Evolutionary conservation across 306 rosid species (phyloP).

Genomic region (Dalbergia cochinchinensis): DNA sequence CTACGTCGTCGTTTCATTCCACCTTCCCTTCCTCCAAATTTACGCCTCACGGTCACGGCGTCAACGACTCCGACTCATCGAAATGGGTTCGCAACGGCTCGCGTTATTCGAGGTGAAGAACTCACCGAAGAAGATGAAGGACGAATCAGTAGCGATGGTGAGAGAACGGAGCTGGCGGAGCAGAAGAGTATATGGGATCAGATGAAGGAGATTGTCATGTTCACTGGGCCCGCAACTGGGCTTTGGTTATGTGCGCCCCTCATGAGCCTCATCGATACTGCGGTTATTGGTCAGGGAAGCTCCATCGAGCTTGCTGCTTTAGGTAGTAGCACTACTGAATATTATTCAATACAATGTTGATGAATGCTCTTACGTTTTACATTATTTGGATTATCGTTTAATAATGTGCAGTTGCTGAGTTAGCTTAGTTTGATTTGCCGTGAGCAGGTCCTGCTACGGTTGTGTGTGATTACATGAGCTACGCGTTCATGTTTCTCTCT

Average conservation of each 20-base stretch:
- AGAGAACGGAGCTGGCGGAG: conserved; percentile 51
- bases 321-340: conserved; percentile 40
- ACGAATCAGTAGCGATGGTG: conserved; percentile 10
- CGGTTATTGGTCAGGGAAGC: conserved; percentile 89
- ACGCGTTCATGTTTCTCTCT: conserved; percentile 88
- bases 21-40: conserved; percentile 39
- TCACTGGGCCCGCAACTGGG: conserved; percentile 82
- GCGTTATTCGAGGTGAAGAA: conserved; percentile 42
- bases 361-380: too few relatives aligned
- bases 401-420: neutral
- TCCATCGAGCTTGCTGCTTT: conserved; percentile 93
- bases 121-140: conserved; percentile 38
- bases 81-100: conserved; percentile 22
- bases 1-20: conserved; percentile 24
- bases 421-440: conserved; percentile 13
- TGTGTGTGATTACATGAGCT: conserved; percentile 82
- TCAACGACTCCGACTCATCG: neutral
- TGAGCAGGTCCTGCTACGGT: conserved; percentile 88
- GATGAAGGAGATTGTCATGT: conserved; percentile 72
- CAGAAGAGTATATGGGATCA: conserved; percentile 69
- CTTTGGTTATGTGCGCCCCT: conserved; percentile 89
- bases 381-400: conserved; percentile 19
- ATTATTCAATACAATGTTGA: too few relatives aligned
- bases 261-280: conserved; percentile 95
- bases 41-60: conserved; percentile 13